phyloP scores from a whole-genome alignment of 805 yeast genomes.

The Wickerhamiella lipophila region DNA sequence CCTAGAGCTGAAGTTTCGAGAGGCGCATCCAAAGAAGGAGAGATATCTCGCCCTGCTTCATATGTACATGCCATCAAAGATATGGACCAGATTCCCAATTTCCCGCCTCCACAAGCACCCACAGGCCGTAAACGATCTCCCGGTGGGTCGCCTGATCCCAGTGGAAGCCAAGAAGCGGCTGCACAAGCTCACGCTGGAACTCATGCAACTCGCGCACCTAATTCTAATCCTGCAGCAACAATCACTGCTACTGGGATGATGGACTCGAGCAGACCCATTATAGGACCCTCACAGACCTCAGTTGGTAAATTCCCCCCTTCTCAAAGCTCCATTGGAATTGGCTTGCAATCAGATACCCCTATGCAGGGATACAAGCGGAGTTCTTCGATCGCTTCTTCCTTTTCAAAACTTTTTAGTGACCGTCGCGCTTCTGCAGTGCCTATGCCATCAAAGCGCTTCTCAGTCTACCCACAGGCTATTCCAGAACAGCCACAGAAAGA shows the following conservation, averaged over 20 bases:
- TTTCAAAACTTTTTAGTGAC: conserved; percentile 3
- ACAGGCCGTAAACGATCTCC: not conserved
- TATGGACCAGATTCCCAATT: conserved; percentile 11
- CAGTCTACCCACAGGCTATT: conserved; percentile 8
- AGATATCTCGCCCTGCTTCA: conserved; percentile 26
- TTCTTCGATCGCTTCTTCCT: conserved; percentile 7
- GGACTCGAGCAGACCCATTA: not conserved
- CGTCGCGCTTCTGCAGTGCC: conserved; percentile 4
- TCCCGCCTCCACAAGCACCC: conserved; percentile 10
- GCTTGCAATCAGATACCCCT: conserved; percentile 2
- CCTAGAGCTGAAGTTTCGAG: conserved; percentile 27
- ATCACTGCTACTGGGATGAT: not conserved
- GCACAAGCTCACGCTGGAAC: not conserved
- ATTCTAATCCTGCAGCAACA: not conserved
- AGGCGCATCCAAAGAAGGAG: conserved; percentile 27
- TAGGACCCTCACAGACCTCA: not conserved
- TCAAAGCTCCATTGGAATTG: conserved; percentile 4
- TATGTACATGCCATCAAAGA: conserved; percentile 14
- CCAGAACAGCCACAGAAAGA: conserved; percentile 17
- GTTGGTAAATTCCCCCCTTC: not conserved
- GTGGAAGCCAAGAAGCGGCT: not conserved
- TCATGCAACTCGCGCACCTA: not conserved
- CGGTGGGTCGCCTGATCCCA: not conserved
- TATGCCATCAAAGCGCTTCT: not conserved
- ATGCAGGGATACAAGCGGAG: conserved; percentile 9